Evolutionary conservation across 805 yeast species (phyloP), one percentile per base, ranked within the genome.

Genomic region (Saccharomycopsis capsularis): DNA sequence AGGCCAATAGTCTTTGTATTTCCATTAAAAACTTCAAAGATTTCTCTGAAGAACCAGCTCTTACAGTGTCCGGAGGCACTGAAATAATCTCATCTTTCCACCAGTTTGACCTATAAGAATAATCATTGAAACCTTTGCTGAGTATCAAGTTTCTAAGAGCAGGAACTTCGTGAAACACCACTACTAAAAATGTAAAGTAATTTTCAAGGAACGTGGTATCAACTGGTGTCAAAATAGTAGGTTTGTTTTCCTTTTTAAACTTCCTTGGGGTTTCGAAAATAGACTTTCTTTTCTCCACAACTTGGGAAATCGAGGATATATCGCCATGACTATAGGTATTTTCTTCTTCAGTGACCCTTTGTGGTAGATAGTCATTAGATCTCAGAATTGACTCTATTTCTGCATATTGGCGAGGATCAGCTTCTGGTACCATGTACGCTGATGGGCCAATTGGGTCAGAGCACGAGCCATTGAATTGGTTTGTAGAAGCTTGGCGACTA

Each of bases 151-250:
- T 50, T 27, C 53, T 19, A 11, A 50, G 15, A 7, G 21, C 34
- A 9, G 53, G 53, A 6, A 50, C 41, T 39, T 50, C 53, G 30
- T 50, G 53, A 25, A 50, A 40, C 2, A 50, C 41, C 25, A 27
- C 38, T 7, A 50, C 21, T 29, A 50, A 4, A 35, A 19, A 46
- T 23, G 46, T 41, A 22, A 50, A 42, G 27, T 50, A 50, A 24
- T 50, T 50, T 16, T 45, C 50, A 25, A 27, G 35, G 3, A 41
- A 48, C n/a, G 40, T 19, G 3, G 43, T 25, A 19, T 43, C 39
- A n/a, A 30, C 32, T 3, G 51, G 51, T 3, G 42, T 34, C n/a
- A 41, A 6, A 22, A 46, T 36, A 19, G 24, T 38, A 3, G 49
- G 49, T 16, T 16, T 44, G 3, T 32, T 25, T 22, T 39, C 38